A percentile compares a stretch with the other conserved stretches of the same genome.
Evolutionary conservation across 768 basidiomycete species (phyloP).

Genomic region (Boletus vermiculosoides): DNA sequence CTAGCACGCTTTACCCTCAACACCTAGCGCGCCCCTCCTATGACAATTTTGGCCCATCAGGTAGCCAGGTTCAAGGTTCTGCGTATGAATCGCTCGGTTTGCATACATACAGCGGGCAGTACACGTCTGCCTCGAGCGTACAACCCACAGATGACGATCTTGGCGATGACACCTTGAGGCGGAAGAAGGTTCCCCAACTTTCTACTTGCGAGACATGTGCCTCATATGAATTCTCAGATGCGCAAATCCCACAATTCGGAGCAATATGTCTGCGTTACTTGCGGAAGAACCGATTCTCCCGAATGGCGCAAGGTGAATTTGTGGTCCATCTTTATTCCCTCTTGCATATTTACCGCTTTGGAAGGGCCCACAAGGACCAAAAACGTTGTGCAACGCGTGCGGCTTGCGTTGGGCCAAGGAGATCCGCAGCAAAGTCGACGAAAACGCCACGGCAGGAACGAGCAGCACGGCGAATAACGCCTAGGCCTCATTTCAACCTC

Average conservation of each 20-base stretch:
- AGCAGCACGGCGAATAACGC: slow-evolving; percentile 19
- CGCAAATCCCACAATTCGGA: slow-evolving; percentile 49
- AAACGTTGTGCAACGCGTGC: slow-evolving; percentile 97
- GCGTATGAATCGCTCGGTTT: slow-evolving; percentile 23
- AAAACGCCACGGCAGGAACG: slow-evolving; percentile 26
- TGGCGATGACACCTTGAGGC: slow-evolving; percentile 51
- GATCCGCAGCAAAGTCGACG: slow-evolving; percentile 44
- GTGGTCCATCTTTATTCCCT: not conserved
- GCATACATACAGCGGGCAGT: slow-evolving; percentile 17
- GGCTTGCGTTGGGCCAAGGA: slow-evolving; percentile 92
- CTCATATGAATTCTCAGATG: slow-evolving; percentile 15
- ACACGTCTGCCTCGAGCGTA: slow-evolving; percentile 10
- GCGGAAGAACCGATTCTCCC: slow-evolving; percentile 93
- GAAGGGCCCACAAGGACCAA: slow-evolving; percentile 90
- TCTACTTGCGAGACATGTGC: not conserved
- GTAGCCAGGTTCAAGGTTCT: slow-evolving; percentile 10
- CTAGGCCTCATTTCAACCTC: slow-evolving; percentile 9
- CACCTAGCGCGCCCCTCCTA: slow-evolving; percentile 13
- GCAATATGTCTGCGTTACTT: slow-evolving; percentile 86
- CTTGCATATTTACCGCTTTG: slow-evolving; percentile 18
- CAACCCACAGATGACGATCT: slow-evolving; percentile 41
- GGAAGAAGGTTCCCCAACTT: slow-evolving; percentile 54
- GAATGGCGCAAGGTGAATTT: slow-evolving; percentile 86
- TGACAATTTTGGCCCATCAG: slow-evolving; percentile 13
- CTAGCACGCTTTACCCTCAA: slow-evolving; percentile 18